Evolutionary conservation across 163 green algal genomes (phyloP).

Genomic region (Coccomyxa subellipsoidea): DNA sequence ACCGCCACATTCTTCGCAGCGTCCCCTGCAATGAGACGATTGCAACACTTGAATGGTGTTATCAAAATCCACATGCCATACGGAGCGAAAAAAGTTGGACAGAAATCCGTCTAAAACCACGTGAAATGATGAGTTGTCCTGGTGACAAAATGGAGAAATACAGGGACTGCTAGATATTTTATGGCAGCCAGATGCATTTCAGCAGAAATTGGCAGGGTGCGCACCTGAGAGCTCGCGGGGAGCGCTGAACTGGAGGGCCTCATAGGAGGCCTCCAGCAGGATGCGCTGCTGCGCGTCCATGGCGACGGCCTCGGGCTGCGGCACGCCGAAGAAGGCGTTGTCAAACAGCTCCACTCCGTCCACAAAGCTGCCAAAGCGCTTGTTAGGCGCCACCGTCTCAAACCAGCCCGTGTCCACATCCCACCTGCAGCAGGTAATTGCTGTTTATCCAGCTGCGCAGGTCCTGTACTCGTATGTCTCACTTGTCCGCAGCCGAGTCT

Average conservation of each 20-base stretch:
- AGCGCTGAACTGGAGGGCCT: slow-evolving; percentile 21
- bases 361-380: slow-evolving; percentile 55
- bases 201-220: not conserved
- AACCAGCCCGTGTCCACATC: slow-evolving; percentile 33
- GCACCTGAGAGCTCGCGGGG: slow-evolving; percentile 7
- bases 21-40: slow-evolving; percentile 1
- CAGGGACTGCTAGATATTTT: too few relatives aligned
- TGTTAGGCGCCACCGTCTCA: slow-evolving; percentile 13
- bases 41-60: too few relatives aligned
- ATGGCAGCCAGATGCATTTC: too few relatives aligned
- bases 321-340: slow-evolving; percentile 30
- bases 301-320: slow-evolving; percentile 28
- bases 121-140: too few relatives aligned
- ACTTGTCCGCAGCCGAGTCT: not conserved
- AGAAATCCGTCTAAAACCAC: too few relatives aligned
- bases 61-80: too few relatives aligned
- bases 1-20: slow-evolving; percentile 27
- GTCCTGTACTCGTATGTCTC: too few relatives aligned
- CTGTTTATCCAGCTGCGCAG: too few relatives aligned
- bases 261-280: slow-evolving; percentile 39
- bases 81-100: too few relatives aligned
- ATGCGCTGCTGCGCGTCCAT: slow-evolving; percentile 56
- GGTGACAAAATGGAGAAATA: too few relatives aligned
- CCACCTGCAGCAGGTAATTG: too few relatives aligned
- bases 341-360: slow-evolving; percentile 44